Conservation (phyloP, 805 yeast species). For the Phaffomyces thermotolerans region DNA sequence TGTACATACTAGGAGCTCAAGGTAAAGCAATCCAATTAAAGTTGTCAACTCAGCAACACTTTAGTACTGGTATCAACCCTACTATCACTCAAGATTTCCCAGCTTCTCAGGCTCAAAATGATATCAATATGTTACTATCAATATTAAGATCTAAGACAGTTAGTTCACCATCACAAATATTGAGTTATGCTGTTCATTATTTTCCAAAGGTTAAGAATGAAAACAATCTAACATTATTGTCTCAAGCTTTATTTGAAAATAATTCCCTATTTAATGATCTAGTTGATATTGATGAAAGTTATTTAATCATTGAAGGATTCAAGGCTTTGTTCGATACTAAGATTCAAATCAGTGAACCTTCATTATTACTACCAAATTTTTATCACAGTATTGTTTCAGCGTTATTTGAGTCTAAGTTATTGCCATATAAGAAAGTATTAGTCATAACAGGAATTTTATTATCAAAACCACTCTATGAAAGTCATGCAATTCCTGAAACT, state of each 20-base stretch:
- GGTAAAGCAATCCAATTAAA: conserved; percentile 19
- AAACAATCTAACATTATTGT: conserved; percentile 32
- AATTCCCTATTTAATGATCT: conserved; percentile 25
- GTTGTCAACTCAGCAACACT: conserved; percentile 23
- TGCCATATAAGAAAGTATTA: conserved; percentile 38
- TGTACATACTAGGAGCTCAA: conserved; percentile 24
- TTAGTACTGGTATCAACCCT: conserved; percentile 25
- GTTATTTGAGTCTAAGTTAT: conserved; percentile 25
- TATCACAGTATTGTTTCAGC: conserved; percentile 30
- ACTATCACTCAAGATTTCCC: conserved; percentile 22
- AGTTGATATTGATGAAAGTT: conserved; percentile 21
- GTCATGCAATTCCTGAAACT: conserved; percentile 24
- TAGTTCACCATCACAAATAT: background rate
- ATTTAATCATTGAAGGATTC: conserved; percentile 39
- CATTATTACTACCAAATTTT: conserved; percentile 33
- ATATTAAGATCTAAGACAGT: conserved; percentile 7
- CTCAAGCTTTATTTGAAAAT: conserved; percentile 34
- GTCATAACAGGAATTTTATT: conserved; percentile 36
- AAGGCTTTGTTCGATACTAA: conserved; percentile 39
- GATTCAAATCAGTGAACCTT: conserved; percentile 37
- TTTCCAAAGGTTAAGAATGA: conserved; percentile 39
- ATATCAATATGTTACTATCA: conserved; percentile 24
- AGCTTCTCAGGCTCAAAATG: conserved; percentile 25
- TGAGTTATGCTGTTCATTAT: conserved; percentile 32
- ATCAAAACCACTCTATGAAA: conserved; percentile 29